Evolutionary conservation across 1,139 yeast genomes (phyloP).

Genomic region (Yamadazyma taylorii): DNA sequence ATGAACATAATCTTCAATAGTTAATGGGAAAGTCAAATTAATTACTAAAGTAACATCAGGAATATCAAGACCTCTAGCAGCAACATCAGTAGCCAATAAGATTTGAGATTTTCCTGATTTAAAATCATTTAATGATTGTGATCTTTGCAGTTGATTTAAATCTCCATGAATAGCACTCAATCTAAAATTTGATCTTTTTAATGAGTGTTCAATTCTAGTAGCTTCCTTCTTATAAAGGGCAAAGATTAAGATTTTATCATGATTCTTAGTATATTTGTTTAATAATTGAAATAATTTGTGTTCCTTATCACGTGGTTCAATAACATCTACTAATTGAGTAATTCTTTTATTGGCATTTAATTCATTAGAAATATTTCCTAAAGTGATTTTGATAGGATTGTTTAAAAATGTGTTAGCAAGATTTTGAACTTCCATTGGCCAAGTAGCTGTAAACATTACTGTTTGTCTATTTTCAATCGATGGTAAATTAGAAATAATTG

Average conservation of each 20-base stretch:
- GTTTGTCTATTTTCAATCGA: conserved; percentile 58
- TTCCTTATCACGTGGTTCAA: conserved; percentile 83
- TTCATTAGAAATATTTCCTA: conserved; percentile 90
- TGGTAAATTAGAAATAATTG: conserved; percentile 61
- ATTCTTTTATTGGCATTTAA: conserved; percentile 91
- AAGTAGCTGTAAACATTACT: conserved; percentile 85
- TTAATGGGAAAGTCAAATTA: conserved; percentile 94
- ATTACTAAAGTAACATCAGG: conserved; percentile 97
- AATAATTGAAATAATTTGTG: conserved; percentile 68
- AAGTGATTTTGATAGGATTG: conserved; percentile 80
- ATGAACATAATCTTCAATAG: conserved; percentile 97
- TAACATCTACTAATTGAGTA: conserved; percentile 89
- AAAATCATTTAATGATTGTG: conserved; percentile 81
- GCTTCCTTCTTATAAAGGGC: conserved; percentile 98
- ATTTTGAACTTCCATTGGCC: conserved; percentile 93
- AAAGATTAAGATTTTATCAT: conserved; percentile 84
- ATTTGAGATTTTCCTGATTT: conserved; percentile 77
- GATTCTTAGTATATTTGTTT: conserved; percentile 63
- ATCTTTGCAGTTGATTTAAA: conserved; percentile 87
- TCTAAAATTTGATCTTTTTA: conserved; percentile 69
- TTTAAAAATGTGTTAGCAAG: conserved; percentile 86
- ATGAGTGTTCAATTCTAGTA: conserved; percentile 75
- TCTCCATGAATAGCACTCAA: conserved; percentile 98
- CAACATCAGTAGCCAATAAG: conserved; percentile 95
- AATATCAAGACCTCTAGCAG: conserved; percentile 97